Percentiles rank a stretch among this genome's conserved stretches.
phyloP scores from a whole-genome alignment of 164 flowering plant species.

The Warburgia ugandensis region DNA sequence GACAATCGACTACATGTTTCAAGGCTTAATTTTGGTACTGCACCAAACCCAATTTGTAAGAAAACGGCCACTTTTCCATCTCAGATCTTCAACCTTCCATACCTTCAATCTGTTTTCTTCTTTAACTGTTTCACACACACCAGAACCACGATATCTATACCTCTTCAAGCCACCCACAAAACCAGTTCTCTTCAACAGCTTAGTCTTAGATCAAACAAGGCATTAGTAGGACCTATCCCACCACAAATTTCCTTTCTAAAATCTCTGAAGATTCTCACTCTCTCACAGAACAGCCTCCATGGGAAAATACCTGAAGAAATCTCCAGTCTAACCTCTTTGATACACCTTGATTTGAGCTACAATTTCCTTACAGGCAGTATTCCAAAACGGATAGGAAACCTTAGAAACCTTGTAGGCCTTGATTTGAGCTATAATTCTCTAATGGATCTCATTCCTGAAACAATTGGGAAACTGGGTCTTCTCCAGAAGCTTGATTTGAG shows the following conservation, averaged over 20 bases:
- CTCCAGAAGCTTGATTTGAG: slow-evolving; percentile 86
- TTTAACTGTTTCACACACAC: slow-evolving; percentile 62
- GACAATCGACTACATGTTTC: slow-evolving; percentile 56
- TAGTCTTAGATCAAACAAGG: slow-evolving; percentile 69
- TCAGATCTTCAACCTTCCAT: slow-evolving; percentile 52
- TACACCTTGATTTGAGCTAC: slow-evolving; percentile 82
- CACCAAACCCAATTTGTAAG: slow-evolving; percentile 65
- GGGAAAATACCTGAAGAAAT: slow-evolving; percentile 47
- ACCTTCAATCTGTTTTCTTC: slow-evolving; percentile 63
- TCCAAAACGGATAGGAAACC: slow-evolving; percentile 54
- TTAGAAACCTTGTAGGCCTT: slow-evolving; percentile 53
- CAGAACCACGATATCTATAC: slow-evolving; percentile 34
- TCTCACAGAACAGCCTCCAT: slow-evolving; percentile 60
- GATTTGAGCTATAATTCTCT: slow-evolving; percentile 81
- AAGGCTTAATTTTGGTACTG: slow-evolving; percentile 68
- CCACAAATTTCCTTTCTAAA: slow-evolving; percentile 44
- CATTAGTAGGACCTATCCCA: slow-evolving; percentile 64
- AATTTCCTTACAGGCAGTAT: slow-evolving; percentile 50
- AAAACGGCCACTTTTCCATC: slow-evolving; percentile 51
- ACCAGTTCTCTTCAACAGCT: slow-evolving; percentile 52
- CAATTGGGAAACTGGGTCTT: slow-evolving; percentile 52
- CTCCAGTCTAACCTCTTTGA: slow-evolving; percentile 31
- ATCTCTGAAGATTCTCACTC: slow-evolving; percentile 62
- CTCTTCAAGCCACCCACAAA: slow-evolving; percentile 4
- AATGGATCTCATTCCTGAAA: slow-evolving; percentile 41